Conservation (phyloP, 2,329 filamentous ascomycete species). For the Stachybotrys chlorohalonatus region DNA sequence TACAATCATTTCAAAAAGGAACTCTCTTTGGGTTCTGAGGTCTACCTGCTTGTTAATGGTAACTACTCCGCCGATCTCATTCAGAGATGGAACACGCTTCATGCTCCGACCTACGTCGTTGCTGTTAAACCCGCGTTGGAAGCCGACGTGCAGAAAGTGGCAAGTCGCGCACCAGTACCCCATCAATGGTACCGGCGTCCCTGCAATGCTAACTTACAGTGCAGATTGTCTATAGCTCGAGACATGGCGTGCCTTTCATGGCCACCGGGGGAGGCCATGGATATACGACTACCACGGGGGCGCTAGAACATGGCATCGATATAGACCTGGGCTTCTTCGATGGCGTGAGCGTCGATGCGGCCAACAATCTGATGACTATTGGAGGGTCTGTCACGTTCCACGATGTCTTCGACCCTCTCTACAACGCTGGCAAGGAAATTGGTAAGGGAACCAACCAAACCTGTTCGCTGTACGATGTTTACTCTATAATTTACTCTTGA, state of each 20-base stretch:
- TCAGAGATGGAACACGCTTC: not conserved
- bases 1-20: too few relatives aligned
- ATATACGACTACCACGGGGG: not conserved
- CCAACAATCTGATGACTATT: not conserved
- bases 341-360: not conserved
- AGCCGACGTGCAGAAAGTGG: not conserved
- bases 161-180: not conserved
- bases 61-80: not conserved
- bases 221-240: not conserved
- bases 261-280: not conserved
- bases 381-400: not conserved
- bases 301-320: not conserved
- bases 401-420: not conserved
- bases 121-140: not conserved
- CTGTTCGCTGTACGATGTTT: not conserved
- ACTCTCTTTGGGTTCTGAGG: not conserved
- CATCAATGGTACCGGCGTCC: not conserved
- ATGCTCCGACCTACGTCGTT: not conserved
- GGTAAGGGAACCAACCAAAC: conserved; percentile 27
- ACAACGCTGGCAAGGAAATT: not conserved
- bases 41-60: not conserved
- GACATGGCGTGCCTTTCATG: not conserved
- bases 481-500: not conserved
- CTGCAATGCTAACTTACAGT: not conserved
- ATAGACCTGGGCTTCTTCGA: not conserved